Conservation (phyloP, 331 rosid genomes). For the Telfairia occidentalis region DNA sequence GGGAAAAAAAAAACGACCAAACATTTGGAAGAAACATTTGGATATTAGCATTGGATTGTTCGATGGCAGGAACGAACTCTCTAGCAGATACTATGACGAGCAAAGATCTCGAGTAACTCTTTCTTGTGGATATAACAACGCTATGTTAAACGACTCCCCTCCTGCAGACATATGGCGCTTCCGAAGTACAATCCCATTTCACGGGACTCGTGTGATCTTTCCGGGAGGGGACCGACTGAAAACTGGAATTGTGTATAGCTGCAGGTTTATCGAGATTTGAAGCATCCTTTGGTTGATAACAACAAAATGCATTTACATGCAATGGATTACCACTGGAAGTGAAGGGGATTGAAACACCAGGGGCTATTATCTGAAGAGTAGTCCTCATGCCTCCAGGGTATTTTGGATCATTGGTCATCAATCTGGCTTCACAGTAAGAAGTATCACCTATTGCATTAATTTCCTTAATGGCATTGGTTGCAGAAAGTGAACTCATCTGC, state of each 20-base stretch:
- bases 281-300: conserved; percentile 20
- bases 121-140: conserved; percentile 16
- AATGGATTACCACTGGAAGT: conserved; percentile 18
- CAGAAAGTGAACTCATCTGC: conserved; percentile 18
- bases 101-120: conserved; percentile 8
- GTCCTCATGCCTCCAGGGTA: conserved; percentile 25
- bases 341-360: conserved; percentile 17
- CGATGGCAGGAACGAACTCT: neutral
- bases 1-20: neutral
- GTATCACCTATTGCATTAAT: conserved; percentile 25
- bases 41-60: neutral
- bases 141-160: conserved; percentile 20
- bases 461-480: conserved; percentile 17
- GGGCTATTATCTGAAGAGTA: conserved; percentile 14
- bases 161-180: conserved; percentile 19
- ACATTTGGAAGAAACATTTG: neutral
- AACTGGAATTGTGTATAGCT: conserved; percentile 13
- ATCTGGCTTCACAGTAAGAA: conserved; percentile 23
- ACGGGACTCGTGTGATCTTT: conserved; percentile 24
- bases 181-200: conserved; percentile 27
- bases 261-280: conserved; percentile 18
- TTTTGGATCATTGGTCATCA: conserved; percentile 15
- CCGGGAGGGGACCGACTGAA: conserved; percentile 21
- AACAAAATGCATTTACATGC: conserved; percentile 13
- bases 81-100: neutral